phyloP scores from a whole-genome alignment of 202 grass and related monocot species.

The Brachypodium distachyon region DNA sequence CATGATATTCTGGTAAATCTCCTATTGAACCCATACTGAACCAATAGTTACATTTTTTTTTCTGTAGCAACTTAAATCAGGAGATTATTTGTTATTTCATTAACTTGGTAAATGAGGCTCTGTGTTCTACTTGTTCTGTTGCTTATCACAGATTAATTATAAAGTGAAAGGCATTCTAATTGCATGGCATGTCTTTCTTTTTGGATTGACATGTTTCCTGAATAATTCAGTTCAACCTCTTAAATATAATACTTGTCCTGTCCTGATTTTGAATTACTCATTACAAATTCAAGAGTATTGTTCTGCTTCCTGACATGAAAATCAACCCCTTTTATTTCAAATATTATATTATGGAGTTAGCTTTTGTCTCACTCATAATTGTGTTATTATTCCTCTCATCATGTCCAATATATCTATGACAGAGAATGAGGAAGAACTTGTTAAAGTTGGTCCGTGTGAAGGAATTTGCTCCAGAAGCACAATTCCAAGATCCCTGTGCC shows the following conservation, averaged over 20 bases:
- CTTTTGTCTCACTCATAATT: background rate
- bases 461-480: conserved; percentile 89
- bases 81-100: background rate
- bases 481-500: conserved; percentile 61
- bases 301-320: background rate
- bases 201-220: background rate
- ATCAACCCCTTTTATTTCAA: conserved; percentile 2
- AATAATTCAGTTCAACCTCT: background rate
- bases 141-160: background rate
- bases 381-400: background rate
- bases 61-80: background rate
- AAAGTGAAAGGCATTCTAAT: background rate
- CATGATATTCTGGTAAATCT: conserved; percentile 91
- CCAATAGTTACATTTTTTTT: background rate
- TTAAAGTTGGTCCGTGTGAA: conserved; percentile 86
- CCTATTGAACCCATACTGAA: conserved; percentile 17
- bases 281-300: background rate
- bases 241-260: background rate
- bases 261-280: background rate
- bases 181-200: conserved; percentile 13
- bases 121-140: background rate
- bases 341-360: background rate
- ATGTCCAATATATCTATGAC: conserved; percentile 28
- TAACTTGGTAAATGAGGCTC: conserved; percentile 2
- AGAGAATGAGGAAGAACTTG: conserved; percentile 97